Conservation (phyloP, 192 early-diverging fungal species). For the Linderina pennispora region DNA sequence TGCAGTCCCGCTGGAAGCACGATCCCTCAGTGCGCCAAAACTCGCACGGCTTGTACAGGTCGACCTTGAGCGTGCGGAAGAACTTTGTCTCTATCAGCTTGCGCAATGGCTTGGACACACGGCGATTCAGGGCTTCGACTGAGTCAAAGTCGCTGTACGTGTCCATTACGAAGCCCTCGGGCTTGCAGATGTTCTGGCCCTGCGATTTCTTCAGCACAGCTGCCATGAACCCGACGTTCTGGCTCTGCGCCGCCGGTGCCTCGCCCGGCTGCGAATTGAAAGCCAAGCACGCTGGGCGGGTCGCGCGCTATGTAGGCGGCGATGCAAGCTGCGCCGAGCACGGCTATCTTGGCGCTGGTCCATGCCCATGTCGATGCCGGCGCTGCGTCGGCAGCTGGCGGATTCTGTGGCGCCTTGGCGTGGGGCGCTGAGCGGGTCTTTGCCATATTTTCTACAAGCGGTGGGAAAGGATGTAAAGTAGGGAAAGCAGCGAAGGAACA, state of each 20-base stretch:
- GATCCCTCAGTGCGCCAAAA: conserved; percentile 84
- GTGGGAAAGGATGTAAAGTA: not conserved
- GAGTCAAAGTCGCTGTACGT: conserved; percentile 62
- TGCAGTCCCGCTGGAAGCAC: conserved; percentile 81
- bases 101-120: conserved; percentile 59
- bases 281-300: conserved; percentile 29
- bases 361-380: conserved; percentile 26
- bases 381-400: not conserved
- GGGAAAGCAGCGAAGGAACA: no score
- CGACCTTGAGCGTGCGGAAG: conserved; percentile 88
- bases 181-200: conserved; percentile 53
- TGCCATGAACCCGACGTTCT: conserved; percentile 47
- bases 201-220: conserved; percentile 47
- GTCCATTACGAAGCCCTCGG: conserved; percentile 39
- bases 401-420: no score
- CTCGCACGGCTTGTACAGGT: conserved; percentile 81
- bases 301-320: conserved; percentile 42
- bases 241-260: conserved; percentile 12
- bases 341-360: conserved; percentile 21
- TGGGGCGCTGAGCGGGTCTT: conserved; percentile 21
- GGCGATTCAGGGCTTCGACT: conserved; percentile 69
- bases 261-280: conserved; percentile 7
- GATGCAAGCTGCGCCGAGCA: conserved; percentile 22
- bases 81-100: conserved; percentile 79
- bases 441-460: conserved; percentile 13